Base-by-base conservation (phyloP, 345 rosid genomes). In the Punica granatum region DNA sequence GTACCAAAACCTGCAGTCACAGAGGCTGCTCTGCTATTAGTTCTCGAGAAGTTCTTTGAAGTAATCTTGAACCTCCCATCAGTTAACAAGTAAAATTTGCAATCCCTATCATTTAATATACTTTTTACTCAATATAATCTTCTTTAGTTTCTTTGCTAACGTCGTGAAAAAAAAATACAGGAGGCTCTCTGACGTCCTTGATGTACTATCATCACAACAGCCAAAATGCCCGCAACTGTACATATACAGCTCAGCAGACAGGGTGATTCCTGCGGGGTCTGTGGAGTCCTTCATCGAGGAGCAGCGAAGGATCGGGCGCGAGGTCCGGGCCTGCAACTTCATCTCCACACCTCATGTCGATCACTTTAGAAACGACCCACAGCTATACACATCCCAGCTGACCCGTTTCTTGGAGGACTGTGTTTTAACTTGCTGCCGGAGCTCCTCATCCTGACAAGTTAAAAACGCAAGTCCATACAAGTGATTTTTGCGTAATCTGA, bases 311-410 rank as follows among this genome's bases (percentile, higher is more conserved):
- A 83, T 83, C 0, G 99, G 99, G 48, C 89, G 69, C 2, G 83
- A 85, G 81, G 99, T 94, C 72, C 78, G 83, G 73, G 86, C 96
- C 21, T 92, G 99, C 84, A 86, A 95, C 83, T 95, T 95, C 78
- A 84, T 92, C 67, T 85, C 92, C 10, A 88, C 99, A 10, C 99
- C 99, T 12, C 99, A 95, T 42, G 98, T 95, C 0, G 99, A 95
- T 79, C 99, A 95, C 78, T 95, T 88, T 70, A 80, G 99, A 72
- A 92, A 84, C 77, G 96, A 95, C 77, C 99, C 99, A 1, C 77
- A 88, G 69, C 83, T 80, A 7, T 95, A 92, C 69, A 78, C 90
- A 1, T 70, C 79, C 51, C 87, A 92, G 81, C 97, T 95, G 48
- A 85, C 75, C 80, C 85, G 81, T 76, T 95, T 95, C 70, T 72